Conservation (phyloP, 768 basidiomycete genomes). For the Agaricus bisporus region DNA sequence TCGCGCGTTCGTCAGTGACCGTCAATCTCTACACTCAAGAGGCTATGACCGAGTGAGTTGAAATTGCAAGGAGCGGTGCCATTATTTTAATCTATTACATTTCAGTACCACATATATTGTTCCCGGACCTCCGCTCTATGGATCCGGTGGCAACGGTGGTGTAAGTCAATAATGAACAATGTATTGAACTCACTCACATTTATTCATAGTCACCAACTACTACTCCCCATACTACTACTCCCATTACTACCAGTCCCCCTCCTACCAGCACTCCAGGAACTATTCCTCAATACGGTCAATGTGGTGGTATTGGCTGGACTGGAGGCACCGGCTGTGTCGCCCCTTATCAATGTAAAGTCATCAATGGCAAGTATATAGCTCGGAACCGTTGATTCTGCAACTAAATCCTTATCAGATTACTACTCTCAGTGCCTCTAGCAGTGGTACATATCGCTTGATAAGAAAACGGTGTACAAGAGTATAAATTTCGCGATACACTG, state of each 20-base stretch:
- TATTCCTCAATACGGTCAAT: conserved; percentile 35
- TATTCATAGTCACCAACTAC: not conserved
- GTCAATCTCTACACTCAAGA: conserved; percentile 34
- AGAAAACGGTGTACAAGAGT: not conserved
- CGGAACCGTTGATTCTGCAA: not conserved
- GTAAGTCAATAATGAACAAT: not conserved
- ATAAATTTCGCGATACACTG: not conserved
- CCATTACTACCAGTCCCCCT: conserved; percentile 13
- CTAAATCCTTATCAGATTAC: conserved; percentile 18
- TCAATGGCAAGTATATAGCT: conserved; percentile 25
- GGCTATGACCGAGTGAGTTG: conserved; percentile 23
- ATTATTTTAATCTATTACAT: not conserved
- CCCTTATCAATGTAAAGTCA: conserved; percentile 28
- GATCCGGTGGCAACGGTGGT: conserved; percentile 16
- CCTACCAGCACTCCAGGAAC: conserved; percentile 20
- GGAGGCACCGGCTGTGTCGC: conserved; percentile 32
- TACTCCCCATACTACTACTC: conserved; percentile 6
- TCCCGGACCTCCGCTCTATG: conserved; percentile 43
- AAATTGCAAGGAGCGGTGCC: not conserved
- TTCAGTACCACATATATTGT: conserved; percentile 33
- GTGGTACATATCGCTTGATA: not conserved
- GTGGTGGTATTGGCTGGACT: conserved; percentile 34
- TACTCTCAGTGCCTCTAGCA: conserved; percentile 32
- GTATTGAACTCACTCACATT: not conserved
- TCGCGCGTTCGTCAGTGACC: conserved; percentile 23